A percentile compares a stretch with the other conserved stretches of the same genome.
These are phyloP conservation scores for Pythium brassicae DNA, from an alignment of 352 stramenopile species.

Conservation along the genomic window DNA sequence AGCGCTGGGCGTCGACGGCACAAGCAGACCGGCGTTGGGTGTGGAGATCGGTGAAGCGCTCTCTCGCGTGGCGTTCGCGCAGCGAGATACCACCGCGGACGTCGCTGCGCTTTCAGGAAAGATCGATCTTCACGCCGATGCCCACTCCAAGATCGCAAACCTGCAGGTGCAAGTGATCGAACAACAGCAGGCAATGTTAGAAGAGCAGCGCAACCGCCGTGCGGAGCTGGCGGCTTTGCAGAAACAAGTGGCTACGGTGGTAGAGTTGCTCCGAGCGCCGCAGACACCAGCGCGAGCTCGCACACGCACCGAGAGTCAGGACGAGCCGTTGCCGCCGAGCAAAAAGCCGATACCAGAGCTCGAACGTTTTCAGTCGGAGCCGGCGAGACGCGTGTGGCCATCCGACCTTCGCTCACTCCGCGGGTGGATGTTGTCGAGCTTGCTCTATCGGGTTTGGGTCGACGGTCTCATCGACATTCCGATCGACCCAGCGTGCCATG, in stretches of 20 bases:
- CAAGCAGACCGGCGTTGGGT: too few relatives aligned
- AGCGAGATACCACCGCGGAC: background rate
- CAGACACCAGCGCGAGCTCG: background rate
- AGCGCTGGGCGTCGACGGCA: too few relatives aligned
- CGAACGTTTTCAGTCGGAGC: too few relatives aligned
- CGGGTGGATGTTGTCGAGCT: background rate
- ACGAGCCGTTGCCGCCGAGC: background rate
- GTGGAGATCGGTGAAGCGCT: too few relatives aligned
- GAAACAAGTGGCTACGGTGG: background rate
- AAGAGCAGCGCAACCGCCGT: background rate
- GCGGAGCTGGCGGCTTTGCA: background rate
- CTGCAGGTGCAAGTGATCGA: background rate
- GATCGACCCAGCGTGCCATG: background rate
- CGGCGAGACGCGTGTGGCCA: background rate
- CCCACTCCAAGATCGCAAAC: background rate
- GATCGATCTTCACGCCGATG: background rate
- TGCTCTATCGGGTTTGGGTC: background rate
- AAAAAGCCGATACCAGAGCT: background rate
- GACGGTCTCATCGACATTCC: background rate
- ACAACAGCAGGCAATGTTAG: background rate
- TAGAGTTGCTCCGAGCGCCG: background rate
- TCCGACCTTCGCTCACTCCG: background rate
- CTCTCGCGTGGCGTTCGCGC: too few relatives aligned
- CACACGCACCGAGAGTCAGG: background rate
- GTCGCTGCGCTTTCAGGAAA: background rate